Evolutionary conservation across 495 filamentous ascomycete genomes (phyloP).

Genomic region (Tetracladium setigerum): DNA sequence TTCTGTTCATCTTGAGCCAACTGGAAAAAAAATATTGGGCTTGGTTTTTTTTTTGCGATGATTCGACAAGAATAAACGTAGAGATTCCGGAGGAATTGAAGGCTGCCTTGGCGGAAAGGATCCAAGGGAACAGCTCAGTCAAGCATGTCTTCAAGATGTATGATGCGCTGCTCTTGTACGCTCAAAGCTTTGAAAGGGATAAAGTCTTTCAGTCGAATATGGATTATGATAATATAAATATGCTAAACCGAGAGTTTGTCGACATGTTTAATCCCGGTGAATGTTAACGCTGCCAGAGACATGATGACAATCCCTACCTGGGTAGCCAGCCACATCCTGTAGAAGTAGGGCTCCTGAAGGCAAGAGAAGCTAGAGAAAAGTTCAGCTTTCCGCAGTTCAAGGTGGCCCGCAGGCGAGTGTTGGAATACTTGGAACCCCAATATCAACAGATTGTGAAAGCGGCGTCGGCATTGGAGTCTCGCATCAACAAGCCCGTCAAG

Average conservation of each 20-base stretch:
- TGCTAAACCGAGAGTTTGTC: too few species aligned
- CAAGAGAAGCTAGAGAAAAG: neutral
- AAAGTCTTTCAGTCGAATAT: neutral
- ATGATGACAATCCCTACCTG: neutral
- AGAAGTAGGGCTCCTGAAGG: neutral
- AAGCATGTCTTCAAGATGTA: neutral
- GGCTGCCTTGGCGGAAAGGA: too few species aligned
- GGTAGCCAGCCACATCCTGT: neutral
- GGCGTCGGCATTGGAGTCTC: neutral
- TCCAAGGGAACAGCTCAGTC: neutral
- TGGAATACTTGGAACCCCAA: slow-evolving; percentile 3
- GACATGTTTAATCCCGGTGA: neutral
- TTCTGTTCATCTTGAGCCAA: too few species aligned
- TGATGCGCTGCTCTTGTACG: neutral
- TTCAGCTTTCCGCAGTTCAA: neutral
- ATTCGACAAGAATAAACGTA: too few species aligned
- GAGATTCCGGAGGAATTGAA: too few species aligned
- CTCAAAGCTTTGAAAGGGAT: neutral
- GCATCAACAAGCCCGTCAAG: neutral
- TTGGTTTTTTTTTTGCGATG: too few species aligned
- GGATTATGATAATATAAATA: neutral
- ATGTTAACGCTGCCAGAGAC: neutral
- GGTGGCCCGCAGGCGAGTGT: neutral
- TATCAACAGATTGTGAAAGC: neutral
- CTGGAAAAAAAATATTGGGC: too few species aligned